A percentile compares a stretch with the other conserved stretches of the same genome.
phyloP scores from a whole-genome alignment of 768 basidiomycete species.

The Suillus luteus region DNA sequence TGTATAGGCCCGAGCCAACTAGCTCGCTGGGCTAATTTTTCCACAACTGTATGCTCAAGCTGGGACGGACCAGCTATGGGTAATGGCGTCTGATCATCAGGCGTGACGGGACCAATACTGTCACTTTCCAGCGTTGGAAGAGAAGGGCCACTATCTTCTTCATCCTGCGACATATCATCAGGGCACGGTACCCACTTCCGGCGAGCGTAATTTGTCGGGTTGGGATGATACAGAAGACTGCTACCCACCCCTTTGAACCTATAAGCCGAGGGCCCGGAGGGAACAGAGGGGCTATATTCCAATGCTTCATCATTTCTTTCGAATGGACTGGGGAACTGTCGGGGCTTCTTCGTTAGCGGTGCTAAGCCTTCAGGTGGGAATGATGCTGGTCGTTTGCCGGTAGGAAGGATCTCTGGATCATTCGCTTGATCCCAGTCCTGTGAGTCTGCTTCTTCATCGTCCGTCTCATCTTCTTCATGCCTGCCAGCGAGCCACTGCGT shows the following conservation, averaged over 20 bases:
- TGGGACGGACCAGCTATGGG: conserved; percentile 39
- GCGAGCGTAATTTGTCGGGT: conserved; percentile 60
- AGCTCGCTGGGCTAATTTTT: conserved; percentile 8
- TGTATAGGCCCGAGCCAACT: conserved; percentile 13
- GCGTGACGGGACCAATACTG: conserved; percentile 53
- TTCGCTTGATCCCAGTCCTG: conserved; percentile 19
- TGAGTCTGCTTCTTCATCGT: conserved; percentile 22
- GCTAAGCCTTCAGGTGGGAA: conserved; percentile 26
- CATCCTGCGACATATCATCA: conserved; percentile 38
- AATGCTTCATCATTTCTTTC: conserved; percentile 30
- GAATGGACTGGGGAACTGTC: conserved; percentile 20
- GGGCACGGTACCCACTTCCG: conserved; percentile 51
- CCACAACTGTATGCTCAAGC: conserved; percentile 13
- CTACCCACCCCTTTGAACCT: conserved; percentile 41
- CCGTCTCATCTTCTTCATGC: conserved; percentile 20
- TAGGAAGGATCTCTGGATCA: conserved; percentile 17
- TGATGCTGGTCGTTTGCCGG: conserved; percentile 27
- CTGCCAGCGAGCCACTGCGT: conserved; percentile 35
- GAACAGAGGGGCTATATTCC: conserved; percentile 26
- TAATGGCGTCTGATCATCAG: conserved; percentile 51
- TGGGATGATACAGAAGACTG: conserved; percentile 56
- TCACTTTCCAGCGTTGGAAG: conserved; percentile 48
- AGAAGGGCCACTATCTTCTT: conserved; percentile 33
- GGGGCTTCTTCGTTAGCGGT: conserved; percentile 30
- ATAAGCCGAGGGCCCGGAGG: conserved; percentile 26